phyloP scores from a whole-genome alignment of 1,284 basidiomycete genomes.

The Ustilago shanxiensis region DNA sequence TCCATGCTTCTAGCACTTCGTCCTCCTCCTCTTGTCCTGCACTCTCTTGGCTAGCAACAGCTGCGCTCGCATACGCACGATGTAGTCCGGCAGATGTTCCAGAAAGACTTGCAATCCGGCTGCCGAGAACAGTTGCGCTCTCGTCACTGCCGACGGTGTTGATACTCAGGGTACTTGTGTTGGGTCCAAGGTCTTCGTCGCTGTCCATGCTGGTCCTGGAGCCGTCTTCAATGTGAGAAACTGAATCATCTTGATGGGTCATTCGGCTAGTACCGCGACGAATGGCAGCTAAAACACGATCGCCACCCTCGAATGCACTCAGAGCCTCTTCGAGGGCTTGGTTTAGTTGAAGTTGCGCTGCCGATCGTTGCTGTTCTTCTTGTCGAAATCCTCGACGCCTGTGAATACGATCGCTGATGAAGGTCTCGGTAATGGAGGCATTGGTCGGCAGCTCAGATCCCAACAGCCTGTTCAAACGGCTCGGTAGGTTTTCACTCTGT shows the following conservation, averaged over 20 bases:
- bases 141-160: slow-evolving; percentile 51
- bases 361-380: slow-evolving; percentile 24
- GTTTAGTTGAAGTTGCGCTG: slow-evolving; percentile 47
- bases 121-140: slow-evolving; percentile 49
- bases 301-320: slow-evolving; percentile 32
- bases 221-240: slow-evolving; percentile 1
- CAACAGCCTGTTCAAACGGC: slow-evolving; percentile 18
- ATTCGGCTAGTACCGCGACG: slow-evolving; percentile 13
- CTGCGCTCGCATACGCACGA: slow-evolving; percentile 3
- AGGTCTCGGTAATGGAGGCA: slow-evolving; percentile 20
- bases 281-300: slow-evolving; percentile 37
- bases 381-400: slow-evolving; percentile 15
- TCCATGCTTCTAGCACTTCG: slow-evolving; percentile 37
- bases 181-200: slow-evolving; percentile 45
- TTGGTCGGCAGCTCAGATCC: slow-evolving; percentile 27
- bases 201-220: slow-evolving; percentile 35
- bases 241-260: not conserved
- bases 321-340: slow-evolving; percentile 50
- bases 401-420: slow-evolving; percentile 24
- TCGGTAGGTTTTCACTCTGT: slow-evolving; percentile 16
- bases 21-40: slow-evolving; percentile 35
- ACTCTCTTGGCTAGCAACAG: slow-evolving; percentile 2
- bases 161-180: slow-evolving; percentile 50
- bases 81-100: slow-evolving; percentile 26
- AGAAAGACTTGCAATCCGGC: slow-evolving; percentile 36